These are phyloP conservation scores for Ambispora gerdemannii DNA, from an alignment of 192 early-diverging fungal genomes.

Conservation along the genomic window DNA sequence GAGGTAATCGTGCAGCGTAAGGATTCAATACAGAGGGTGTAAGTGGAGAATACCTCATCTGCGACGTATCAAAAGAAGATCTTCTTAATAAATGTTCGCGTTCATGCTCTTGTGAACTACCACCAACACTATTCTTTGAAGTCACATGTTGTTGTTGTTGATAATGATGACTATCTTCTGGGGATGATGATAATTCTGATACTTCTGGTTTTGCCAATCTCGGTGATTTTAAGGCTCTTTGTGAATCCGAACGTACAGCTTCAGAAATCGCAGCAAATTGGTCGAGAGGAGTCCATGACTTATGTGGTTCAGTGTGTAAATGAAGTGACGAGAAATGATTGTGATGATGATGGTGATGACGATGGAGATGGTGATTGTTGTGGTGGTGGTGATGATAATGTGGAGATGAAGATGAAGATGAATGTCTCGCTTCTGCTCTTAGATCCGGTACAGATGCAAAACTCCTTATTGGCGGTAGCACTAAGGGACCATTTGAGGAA, in stretches of 20 bases:
- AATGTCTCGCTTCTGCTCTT: not conserved
- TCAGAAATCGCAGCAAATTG: conserved; percentile 11
- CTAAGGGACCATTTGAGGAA: not conserved
- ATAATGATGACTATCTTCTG: not conserved
- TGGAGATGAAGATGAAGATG: not conserved
- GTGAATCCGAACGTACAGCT: not conserved
- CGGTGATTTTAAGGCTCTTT: too few species aligned
- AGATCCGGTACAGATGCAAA: not conserved
- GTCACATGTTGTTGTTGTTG: not conserved
- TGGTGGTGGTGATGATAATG: not conserved
- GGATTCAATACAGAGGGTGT: not conserved
- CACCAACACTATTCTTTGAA: not conserved
- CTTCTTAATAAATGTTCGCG: not conserved
- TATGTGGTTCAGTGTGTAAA: not conserved
- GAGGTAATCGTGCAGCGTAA: not conserved
- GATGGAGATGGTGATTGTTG: not conserved
- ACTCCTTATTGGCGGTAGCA: not conserved
- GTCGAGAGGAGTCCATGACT: conserved; percentile 8
- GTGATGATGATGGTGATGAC: not conserved
- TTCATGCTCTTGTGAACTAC: not conserved
- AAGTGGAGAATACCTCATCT: conserved; percentile 3
- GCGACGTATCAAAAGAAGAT: conserved; percentile 3
- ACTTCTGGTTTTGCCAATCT: not conserved
- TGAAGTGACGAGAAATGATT: not conserved
- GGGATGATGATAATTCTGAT: not conserved